phyloP scores from a whole-genome alignment of 768 basidiomycete genomes.

The Cystofilobasidium macerans region DNA sequence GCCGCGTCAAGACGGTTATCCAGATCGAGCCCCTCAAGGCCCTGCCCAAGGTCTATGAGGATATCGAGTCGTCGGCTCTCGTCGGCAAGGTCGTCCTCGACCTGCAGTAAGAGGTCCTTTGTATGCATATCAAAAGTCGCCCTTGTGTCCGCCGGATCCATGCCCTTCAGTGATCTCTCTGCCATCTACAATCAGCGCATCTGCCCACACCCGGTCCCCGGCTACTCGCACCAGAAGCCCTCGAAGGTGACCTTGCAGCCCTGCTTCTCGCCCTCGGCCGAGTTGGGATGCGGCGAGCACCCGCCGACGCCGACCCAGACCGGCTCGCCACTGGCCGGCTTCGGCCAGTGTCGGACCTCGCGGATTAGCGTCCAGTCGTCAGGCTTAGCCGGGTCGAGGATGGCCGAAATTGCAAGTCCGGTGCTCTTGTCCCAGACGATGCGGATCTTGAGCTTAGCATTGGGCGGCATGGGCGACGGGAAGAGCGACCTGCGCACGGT shows the following conservation, averaged over 20 bases:
- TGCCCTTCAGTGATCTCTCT: no score
- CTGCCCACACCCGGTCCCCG: background rate
- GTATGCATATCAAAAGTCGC: no score
- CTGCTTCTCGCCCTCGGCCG: background rate
- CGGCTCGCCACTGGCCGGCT: background rate
- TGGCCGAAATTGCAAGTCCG: background rate
- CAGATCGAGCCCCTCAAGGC: constrained; percentile 44
- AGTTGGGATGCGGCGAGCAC: background rate
- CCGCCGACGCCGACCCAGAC: constrained; percentile 1
- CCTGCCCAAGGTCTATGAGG: constrained; percentile 39
- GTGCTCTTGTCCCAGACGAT: background rate
- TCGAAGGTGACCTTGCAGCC: constrained; percentile 1
- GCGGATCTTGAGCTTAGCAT: background rate
- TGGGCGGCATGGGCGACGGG: background rate
- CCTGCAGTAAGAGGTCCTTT: background rate
- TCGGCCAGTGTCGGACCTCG: background rate
- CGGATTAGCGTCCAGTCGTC: background rate
- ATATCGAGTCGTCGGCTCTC: constrained; percentile 38
- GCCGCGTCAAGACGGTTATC: constrained; percentile 52
- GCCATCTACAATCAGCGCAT: no score
- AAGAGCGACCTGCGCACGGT: background rate
- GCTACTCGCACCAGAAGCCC: background rate
- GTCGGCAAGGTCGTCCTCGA: constrained; percentile 42
- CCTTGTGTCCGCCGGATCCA: no score
- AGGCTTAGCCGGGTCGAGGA: background rate